Evolutionary conservation across 1,284 basidiomycete genomes (phyloP).

Genomic region (Malassezia equina): DNA sequence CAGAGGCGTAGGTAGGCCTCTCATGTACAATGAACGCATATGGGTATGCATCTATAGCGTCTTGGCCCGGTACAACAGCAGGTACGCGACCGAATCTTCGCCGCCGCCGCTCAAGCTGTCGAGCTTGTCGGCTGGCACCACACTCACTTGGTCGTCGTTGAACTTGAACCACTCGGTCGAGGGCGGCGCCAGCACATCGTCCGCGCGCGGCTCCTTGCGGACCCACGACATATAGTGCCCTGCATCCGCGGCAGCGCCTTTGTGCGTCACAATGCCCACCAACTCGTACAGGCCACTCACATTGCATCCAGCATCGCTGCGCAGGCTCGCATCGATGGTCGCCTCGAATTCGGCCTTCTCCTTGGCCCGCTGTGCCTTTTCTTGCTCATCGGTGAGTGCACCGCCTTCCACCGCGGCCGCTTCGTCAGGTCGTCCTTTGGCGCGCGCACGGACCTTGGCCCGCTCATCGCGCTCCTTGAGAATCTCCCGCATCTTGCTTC

Average conservation of each 20-base stretch:
- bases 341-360: constrained; percentile 32
- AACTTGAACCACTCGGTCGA: constrained; percentile 46
- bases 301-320: constrained; percentile 62
- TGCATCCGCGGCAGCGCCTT: constrained; percentile 83
- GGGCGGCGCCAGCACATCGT: constrained; percentile 13
- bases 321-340: constrained; percentile 59
- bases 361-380: constrained; percentile 52
- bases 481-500: constrained; percentile 63
- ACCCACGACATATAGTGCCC: constrained; percentile 89
- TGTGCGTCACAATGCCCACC: constrained; percentile 89
- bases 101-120: constrained; percentile 38
- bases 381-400: constrained; percentile 57
- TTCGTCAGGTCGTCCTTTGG: constrained; percentile 51
- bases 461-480: constrained; percentile 76
- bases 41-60: constrained; percentile 4
- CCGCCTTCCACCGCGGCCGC: constrained; percentile 50
- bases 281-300: constrained; percentile 71
- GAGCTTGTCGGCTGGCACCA: constrained; percentile 40
- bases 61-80: constrained; percentile 38
- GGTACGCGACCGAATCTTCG: constrained; percentile 44
- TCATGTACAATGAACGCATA: neutral
- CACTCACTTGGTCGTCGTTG: constrained; percentile 42
- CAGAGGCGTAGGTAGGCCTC: neutral
- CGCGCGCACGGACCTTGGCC: constrained; percentile 67
- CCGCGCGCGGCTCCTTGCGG: constrained; percentile 24